Percentiles rank a stretch among this genome's conserved stretches.
Conservation (phyloP, 495 filamentous ascomycete genomes). For the Penicillium goetzii region DNA sequence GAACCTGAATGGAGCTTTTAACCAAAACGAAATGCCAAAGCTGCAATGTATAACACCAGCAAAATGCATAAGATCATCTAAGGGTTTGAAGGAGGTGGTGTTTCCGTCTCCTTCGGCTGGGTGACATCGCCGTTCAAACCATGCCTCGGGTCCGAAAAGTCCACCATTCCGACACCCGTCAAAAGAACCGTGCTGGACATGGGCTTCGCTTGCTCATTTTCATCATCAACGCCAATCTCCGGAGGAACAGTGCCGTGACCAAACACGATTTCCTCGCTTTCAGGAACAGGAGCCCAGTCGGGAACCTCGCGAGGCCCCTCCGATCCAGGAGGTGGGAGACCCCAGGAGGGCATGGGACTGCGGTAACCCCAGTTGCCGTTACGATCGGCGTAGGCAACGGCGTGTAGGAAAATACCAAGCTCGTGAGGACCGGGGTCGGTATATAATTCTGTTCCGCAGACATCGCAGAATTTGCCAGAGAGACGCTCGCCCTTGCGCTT, state of each 20-base stretch:
- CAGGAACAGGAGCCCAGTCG: constrained; percentile 41
- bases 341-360: constrained; percentile 85
- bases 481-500: constrained; percentile 83
- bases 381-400: constrained; percentile 80
- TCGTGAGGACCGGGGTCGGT: constrained; percentile 89
- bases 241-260: constrained; percentile 42
- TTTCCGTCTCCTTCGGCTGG: background rate
- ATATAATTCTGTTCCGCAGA: constrained; percentile 88
- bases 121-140: background rate
- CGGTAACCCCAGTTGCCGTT: constrained; percentile 84
- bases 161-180: constrained; percentile 26
- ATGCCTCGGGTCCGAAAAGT: constrained; percentile 22
- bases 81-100: background rate
- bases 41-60: background rate
- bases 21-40: background rate
- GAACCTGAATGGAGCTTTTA: background rate
- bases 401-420: constrained; percentile 91
- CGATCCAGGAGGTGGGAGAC: constrained; percentile 67
- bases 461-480: constrained; percentile 76
- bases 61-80: background rate
- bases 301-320: constrained; percentile 62
- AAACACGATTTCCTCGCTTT: constrained; percentile 42
- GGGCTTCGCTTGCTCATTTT: constrained; percentile 3
- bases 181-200: constrained; percentile 24
- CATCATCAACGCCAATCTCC: constrained; percentile 30